Evolutionary conservation across 768 basidiomycete genomes (phyloP).

Genomic region (Tephrocybe sp.): DNA sequence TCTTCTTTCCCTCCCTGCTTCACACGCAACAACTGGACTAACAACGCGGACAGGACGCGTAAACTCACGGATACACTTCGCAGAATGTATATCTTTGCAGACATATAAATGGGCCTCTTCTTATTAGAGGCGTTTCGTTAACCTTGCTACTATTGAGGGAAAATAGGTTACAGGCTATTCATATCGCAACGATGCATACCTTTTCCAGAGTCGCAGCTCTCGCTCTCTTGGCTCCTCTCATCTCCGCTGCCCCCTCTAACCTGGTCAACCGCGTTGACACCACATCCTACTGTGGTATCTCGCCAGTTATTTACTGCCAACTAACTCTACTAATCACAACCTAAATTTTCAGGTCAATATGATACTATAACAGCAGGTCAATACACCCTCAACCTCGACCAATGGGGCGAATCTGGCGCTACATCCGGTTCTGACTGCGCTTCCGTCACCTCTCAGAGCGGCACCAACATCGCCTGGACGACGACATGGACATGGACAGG

Average conservation of each 20-base stretch:
- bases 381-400: constrained; percentile 50
- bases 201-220: constrained; percentile 24
- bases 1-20: too few relatives aligned
- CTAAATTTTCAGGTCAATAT: constrained; percentile 42
- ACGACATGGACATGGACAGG: constrained; percentile 43
- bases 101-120: too few relatives aligned
- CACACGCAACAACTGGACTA: too few relatives aligned
- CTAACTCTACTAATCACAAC: not conserved
- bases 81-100: too few relatives aligned
- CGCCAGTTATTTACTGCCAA: not conserved
- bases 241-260: constrained; percentile 26
- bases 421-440: constrained; percentile 50
- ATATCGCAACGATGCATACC: constrained; percentile 14
- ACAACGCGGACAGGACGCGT: too few relatives aligned
- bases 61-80: too few relatives aligned
- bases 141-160: too few relatives aligned
- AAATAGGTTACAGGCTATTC: not conserved
- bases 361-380: constrained; percentile 38
- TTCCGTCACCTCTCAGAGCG: constrained; percentile 38
- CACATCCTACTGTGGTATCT: constrained; percentile 33
- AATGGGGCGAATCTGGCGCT: constrained; percentile 37
- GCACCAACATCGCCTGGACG: constrained; percentile 43
- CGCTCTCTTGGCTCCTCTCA: constrained; percentile 25
- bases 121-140: too few relatives aligned
- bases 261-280: constrained; percentile 32